These are phyloP conservation scores for Amanita rimosa DNA, from an alignment of 768 basidiomycete species.

Conservation along the genomic window DNA sequence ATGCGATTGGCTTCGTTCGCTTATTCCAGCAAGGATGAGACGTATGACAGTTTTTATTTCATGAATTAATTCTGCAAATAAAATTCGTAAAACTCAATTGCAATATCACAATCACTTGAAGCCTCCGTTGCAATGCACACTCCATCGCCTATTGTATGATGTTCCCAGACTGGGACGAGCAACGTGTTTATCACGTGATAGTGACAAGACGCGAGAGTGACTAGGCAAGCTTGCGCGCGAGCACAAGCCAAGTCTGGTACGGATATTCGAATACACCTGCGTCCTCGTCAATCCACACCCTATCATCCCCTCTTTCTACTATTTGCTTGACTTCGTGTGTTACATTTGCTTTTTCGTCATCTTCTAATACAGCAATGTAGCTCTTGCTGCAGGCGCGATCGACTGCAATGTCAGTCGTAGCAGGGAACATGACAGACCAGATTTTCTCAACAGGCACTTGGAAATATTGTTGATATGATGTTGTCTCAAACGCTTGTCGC, in stretches of 20 bases:
- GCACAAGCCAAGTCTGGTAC: slow-evolving; percentile 56
- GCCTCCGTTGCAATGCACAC: too few species aligned
- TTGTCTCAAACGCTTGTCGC: slow-evolving; percentile 57
- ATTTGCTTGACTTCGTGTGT: slow-evolving; percentile 40
- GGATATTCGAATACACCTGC: slow-evolving; percentile 73
- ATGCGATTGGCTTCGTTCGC: too few species aligned
- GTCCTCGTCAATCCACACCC: slow-evolving; percentile 65
- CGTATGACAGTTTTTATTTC: too few species aligned
- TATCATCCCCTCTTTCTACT: slow-evolving; percentile 46
- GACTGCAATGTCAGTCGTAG: slow-evolving; percentile 44
- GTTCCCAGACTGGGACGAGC: too few species aligned
- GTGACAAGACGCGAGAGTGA: slow-evolving; percentile 1
- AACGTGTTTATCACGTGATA: slow-evolving; percentile 2
- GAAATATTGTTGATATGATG: slow-evolving; percentile 51
- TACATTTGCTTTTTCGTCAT: slow-evolving; percentile 51
- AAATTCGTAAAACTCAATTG: too few species aligned
- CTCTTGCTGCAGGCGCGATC: slow-evolving; percentile 76
- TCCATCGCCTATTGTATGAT: too few species aligned
- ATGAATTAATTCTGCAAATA: too few species aligned
- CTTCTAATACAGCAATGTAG: slow-evolving; percentile 63
- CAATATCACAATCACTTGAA: too few species aligned
- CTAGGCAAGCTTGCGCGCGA: slow-evolving; percentile 23
- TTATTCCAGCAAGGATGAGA: too few species aligned
- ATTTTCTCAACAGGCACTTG: slow-evolving; percentile 42
- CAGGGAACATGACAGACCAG: slow-evolving; percentile 41